Conservation (phyloP, 2,329 filamentous ascomycete species). For the Tothia fuscella region DNA sequence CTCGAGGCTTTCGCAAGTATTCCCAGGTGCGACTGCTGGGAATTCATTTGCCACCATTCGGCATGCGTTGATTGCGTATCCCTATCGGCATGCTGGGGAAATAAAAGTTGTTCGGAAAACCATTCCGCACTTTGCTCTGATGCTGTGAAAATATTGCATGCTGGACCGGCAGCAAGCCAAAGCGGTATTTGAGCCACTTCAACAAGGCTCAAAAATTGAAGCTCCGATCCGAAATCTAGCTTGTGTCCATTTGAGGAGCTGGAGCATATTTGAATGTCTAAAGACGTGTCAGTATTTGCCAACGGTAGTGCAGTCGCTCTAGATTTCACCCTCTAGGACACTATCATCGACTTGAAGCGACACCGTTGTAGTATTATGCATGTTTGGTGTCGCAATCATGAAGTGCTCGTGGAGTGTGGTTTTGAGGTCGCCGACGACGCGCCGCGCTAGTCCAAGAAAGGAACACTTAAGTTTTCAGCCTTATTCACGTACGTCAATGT, state of each 20-base stretch:
- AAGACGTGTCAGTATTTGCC: background rate
- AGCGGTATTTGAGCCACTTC: slow-evolving; percentile 28
- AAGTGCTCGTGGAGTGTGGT: too few relatives aligned
- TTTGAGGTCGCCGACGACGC: too few relatives aligned
- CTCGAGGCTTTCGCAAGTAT: slow-evolving; percentile 24
- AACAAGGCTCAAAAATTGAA: slow-evolving; percentile 18
- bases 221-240: background rate
- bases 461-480: too few relatives aligned
- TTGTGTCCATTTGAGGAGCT: background rate
- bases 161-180: slow-evolving; percentile 26
- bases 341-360: background rate
- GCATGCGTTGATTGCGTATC: slow-evolving; percentile 7
- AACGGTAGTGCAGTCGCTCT: background rate
- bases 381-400: too few relatives aligned
- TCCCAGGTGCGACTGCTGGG: slow-evolving; percentile 28
- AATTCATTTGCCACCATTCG: slow-evolving; percentile 27
- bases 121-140: slow-evolving; percentile 24
- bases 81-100: slow-evolving; percentile 12
- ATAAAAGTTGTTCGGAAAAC: slow-evolving; percentile 27
- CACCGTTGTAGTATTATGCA: too few relatives aligned
- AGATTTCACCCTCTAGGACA: background rate
- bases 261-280: slow-evolving; percentile 1
- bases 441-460: too few relatives aligned
- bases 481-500: too few relatives aligned
- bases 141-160: slow-evolving; percentile 26